A percentile compares a stretch with the other conserved stretches of the same genome.
Conservation (phyloP, 306 rosid genomes). For the Casuarina cunninghamiana region DNA sequence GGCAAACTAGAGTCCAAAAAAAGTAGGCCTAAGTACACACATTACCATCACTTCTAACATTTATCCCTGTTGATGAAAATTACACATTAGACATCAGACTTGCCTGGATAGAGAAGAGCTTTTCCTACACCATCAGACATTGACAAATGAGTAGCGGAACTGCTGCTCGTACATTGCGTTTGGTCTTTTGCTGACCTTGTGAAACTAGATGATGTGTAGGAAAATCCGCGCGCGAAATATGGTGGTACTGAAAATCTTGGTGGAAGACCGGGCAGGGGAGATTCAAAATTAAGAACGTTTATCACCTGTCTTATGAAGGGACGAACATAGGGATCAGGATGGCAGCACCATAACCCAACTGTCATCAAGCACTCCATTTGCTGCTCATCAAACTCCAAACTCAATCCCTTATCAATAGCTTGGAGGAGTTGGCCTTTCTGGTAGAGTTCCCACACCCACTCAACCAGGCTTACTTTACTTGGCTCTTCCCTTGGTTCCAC, state of each 20-base stretch:
- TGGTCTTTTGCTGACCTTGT: neutral
- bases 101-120: too few species aligned
- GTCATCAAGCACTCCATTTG: constrained; percentile 31
- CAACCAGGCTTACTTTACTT: constrained; percentile 31
- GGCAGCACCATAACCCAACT: constrained; percentile 45
- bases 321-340: constrained; percentile 30
- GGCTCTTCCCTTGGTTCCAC: constrained; percentile 30
- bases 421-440: constrained; percentile 28
- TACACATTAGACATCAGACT: too few species aligned
- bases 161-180: too few species aligned
- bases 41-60: too few species aligned
- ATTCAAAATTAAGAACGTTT: too few species aligned
- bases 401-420: constrained; percentile 31
- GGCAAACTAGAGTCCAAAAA: too few species aligned
- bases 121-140: too few species aligned
- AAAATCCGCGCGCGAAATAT: too few species aligned
- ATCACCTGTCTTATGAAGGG: constrained; percentile 37
- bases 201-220: neutral
- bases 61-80: too few species aligned
- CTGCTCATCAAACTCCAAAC: constrained; percentile 20
- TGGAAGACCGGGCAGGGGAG: neutral
- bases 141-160: too few species aligned
- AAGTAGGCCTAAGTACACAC: too few species aligned
- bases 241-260: too few species aligned
- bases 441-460: constrained; percentile 48